These are phyloP conservation scores for Xylona heveae DNA, from an alignment of 495 filamentous ascomycete genomes.

Conservation along the genomic window DNA sequence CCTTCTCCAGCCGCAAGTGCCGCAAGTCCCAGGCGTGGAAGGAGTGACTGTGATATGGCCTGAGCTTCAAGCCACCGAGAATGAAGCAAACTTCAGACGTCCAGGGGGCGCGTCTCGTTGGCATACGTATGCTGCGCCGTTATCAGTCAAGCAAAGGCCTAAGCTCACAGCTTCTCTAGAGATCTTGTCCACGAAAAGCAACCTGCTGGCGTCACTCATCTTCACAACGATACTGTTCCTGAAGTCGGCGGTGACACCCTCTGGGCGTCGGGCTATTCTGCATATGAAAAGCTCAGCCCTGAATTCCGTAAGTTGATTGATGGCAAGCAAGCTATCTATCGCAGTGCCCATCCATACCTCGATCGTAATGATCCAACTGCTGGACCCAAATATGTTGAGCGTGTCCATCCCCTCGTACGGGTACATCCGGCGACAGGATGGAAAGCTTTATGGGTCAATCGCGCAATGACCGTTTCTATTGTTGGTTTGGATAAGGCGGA, in stretches of 20 bases:
- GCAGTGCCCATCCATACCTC: slow-evolving; percentile 43
- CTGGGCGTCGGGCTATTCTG: slow-evolving; percentile 47
- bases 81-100: slow-evolving; percentile 31
- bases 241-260: slow-evolving; percentile 46
- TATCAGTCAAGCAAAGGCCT: background rate
- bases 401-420: slow-evolving; percentile 44
- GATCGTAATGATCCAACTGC: slow-evolving; percentile 36
- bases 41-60: slow-evolving; percentile 51
- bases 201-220: slow-evolving; percentile 46
- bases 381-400: slow-evolving; percentile 41
- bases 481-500: slow-evolving; percentile 43
- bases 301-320: slow-evolving; percentile 50
- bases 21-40: slow-evolving; percentile 43
- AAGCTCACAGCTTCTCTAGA: background rate
- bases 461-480: slow-evolving; percentile 39
- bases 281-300: slow-evolving; percentile 52
- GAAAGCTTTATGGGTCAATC: slow-evolving; percentile 52
- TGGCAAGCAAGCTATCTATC: slow-evolving; percentile 41
- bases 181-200: slow-evolving; percentile 51
- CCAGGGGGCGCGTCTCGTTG: slow-evolving; percentile 43
- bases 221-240: slow-evolving; percentile 48
- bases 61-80: slow-evolving; percentile 34
- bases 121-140: slow-evolving; percentile 27
- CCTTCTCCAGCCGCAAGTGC: slow-evolving; percentile 34
- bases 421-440: slow-evolving; percentile 52